Conservation (phyloP, 2,329 filamentous ascomycete genomes). For the Aureobasidium subglaciale region DNA sequence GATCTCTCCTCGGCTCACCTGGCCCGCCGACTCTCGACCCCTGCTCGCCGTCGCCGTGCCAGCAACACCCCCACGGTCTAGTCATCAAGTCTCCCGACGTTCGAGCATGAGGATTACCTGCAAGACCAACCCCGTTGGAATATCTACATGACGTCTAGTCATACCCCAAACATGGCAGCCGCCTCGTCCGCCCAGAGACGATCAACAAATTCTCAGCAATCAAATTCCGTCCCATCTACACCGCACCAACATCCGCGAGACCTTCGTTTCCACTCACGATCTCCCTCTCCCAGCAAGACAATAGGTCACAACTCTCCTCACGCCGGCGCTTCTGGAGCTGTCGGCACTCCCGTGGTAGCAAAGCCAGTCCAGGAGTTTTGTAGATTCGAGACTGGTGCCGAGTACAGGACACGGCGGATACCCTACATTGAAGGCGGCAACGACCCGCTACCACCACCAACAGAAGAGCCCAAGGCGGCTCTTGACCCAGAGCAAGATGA, state of each 20-base stretch:
- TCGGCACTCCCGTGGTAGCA: constrained; percentile 59
- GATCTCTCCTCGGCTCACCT: background rate
- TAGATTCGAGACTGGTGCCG: constrained; percentile 81
- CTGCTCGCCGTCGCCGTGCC: constrained; percentile 3
- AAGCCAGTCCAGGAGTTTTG: constrained; percentile 60
- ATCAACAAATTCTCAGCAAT: constrained; percentile 48
- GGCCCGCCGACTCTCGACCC: background rate
- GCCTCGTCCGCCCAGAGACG: constrained; percentile 16
- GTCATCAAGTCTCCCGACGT: constrained; percentile 9
- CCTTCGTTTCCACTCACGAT: constrained; percentile 70
- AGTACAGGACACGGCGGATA: constrained; percentile 76
- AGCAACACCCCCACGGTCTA: constrained; percentile 10
- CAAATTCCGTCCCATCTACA: constrained; percentile 87
- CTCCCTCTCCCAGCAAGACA: constrained; percentile 69
- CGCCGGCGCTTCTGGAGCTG: constrained; percentile 85
- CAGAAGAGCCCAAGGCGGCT: constrained; percentile 60
- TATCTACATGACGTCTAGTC: constrained; percentile 14
- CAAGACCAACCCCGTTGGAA: constrained; percentile 20
- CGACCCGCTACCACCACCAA: constrained; percentile 65
- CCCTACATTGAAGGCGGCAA: constrained; percentile 77
- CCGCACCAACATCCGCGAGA: constrained; percentile 82
- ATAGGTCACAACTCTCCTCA: constrained; percentile 76
- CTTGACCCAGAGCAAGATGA: constrained; percentile 66
- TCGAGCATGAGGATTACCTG: constrained; percentile 20
- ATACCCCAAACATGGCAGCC: constrained; percentile 17